Evolutionary conservation across 139 green algal species (phyloP), one percentile per base, ranked within the genome.

Genomic region (Trebouxia sp.): DNA sequence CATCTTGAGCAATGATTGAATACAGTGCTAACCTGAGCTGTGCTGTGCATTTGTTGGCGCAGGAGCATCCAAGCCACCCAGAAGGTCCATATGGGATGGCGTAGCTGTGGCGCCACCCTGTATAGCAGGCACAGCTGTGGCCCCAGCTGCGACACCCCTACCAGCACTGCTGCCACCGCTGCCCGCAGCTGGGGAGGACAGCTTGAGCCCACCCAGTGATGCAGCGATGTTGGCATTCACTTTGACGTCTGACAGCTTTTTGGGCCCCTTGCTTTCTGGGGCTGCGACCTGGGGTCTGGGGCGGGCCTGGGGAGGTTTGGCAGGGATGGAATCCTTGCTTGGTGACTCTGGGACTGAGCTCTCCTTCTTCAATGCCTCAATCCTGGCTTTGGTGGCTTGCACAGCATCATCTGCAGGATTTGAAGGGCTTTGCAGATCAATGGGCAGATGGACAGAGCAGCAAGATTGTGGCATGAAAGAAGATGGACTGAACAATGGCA

Each of bases 211-310:
- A 3, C 86, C 85, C 62, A 97, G 90, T 8, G 90, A 89, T 1
- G 89, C 90, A 39, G 88, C 88, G 41, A 97, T 94, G 24, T 88
- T 87, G 12, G 92, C 90, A 75, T 95, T 90, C 67, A 96, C 90
- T 80, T 89, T 90, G 14, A 96, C 85, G 15, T 97, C 86, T 0
- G 83, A 88, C 32, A 97, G 88, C 84, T 92, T 93, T 82, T 96
- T 95, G 47, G 78, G 42, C 17, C 51, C 56, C 12, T 65, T 28
- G 7, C 22, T 24, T 9, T 82, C 42, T 47, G 69, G 3, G 69
- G 67, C 42, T 79, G 88, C 56, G 83, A 83, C 0, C 88, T 96
- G 6, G 91, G 92, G 70, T 91, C 89, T 37, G 94, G 84, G 6
- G 91, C 84, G 79, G 26, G 69, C 3, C 69, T 53, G 95, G 84